Evolutionary conservation across 306 rosid genomes (phyloP).

Genomic region (Sphenostylis stenocarpa): DNA sequence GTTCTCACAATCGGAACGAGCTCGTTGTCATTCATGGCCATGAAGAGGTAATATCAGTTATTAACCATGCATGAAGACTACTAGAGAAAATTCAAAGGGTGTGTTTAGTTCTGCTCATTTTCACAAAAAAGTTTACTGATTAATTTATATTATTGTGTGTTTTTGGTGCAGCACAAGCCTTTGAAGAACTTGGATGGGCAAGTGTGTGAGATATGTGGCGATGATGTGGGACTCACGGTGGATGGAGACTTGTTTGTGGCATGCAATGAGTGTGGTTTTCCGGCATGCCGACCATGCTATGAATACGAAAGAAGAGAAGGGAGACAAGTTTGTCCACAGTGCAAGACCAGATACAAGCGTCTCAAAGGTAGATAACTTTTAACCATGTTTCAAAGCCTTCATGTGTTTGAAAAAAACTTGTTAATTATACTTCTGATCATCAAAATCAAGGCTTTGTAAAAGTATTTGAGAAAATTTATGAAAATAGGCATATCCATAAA

Average conservation of each 20-base stretch:
- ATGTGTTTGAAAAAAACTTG: not conserved
- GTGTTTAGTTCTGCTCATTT: not conserved
- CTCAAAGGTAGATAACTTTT: constrained; percentile 59
- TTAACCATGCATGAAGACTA: not conserved
- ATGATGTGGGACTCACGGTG: constrained; percentile 84
- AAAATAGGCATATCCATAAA: not conserved
- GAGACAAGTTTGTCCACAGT: constrained; percentile 87
- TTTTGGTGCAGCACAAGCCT: constrained; percentile 73
- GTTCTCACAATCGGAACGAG: constrained; percentile 44
- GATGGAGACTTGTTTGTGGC: constrained; percentile 96
- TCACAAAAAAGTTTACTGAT: not conserved
- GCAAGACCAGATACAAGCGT: constrained; percentile 91
- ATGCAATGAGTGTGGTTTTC: constrained; percentile 96
- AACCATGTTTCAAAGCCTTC: not conserved
- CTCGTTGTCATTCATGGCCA: constrained; percentile 46
- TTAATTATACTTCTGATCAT: not conserved
- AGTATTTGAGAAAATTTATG: not conserved
- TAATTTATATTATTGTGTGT: not conserved
- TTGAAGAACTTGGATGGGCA: constrained; percentile 97
- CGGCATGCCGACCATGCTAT: constrained; percentile 91
- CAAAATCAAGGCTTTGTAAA: not conserved
- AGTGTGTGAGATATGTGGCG: constrained; percentile 96
- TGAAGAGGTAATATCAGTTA: constrained; percentile 43
- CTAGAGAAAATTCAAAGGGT: not conserved
- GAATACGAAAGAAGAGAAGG: constrained; percentile 96